Base-by-base conservation (phyloP, 2,329 filamentous ascomycete species). In the Epichloe sp. region DNA sequence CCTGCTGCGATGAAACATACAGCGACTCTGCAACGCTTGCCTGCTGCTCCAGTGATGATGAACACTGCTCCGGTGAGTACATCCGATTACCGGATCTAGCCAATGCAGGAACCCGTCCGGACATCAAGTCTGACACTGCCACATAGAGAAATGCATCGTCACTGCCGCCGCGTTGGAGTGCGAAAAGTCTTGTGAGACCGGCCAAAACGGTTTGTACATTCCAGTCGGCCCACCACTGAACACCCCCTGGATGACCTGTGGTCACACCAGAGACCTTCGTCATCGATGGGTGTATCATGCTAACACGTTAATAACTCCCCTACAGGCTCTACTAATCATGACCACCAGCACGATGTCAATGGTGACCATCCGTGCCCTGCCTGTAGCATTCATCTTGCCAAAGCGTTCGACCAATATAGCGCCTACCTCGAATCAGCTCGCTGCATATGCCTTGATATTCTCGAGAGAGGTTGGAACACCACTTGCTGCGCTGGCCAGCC, bases 381-480 rank as follows among this genome's bases (percentile, higher is more conserved):
- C 7, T 68, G 66, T 45, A 60, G 48, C 38, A 59, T 59, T 35
- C 66, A 68, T 47, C 57, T 68, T 1, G 52, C 54, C 47, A 59
- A 58, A 23, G 65, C 66, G 1, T 64, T 67, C 44, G 60, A 65
- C 17, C 61, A 63, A 44, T 68, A 68, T 48, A 63, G 57, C 52
- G 59, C 58, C 49, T 66, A 67, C 46, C 60, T 68, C n/a, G 61
- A 66, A 43, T 59, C 61, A 10, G 63, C 63, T n/a, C 65, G 65
- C 2, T 68, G 66, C 56, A 68, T 68, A 53, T 68, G 66, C 54
- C 65, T 64, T 37, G 62, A 56, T 48, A 57, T 67, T 23, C 59
- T 68, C 44, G 64, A 63, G 0, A 53, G 53, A 44, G 60, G 62
- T 31, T 44, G 60, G 50, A 44, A 61, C 31, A 58, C 57, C 1